Base-by-base conservation (phyloP, 2,329 filamentous ascomycete genomes). In the Pseudogymnoascus sp. region DNA sequence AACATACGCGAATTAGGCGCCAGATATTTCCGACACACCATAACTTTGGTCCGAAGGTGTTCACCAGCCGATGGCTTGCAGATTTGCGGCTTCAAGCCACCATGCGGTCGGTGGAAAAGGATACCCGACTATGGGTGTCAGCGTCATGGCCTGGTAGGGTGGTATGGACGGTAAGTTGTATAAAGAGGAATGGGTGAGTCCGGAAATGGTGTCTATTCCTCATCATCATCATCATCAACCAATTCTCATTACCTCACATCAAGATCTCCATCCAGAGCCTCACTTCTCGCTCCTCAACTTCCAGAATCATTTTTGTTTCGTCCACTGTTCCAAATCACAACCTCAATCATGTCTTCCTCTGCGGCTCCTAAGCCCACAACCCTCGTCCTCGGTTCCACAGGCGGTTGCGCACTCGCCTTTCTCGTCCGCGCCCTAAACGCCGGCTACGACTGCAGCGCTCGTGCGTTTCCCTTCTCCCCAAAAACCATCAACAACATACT, bases 341-440 rank as follows among this genome's bases (percentile, higher is more conserved):
- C 28, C 43, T 2, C 8, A 14, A 50, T 7, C 43, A 50, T 50
- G 43, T 2, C 43, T n/a, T 46, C 19, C 22, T n/a, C 41, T 12
- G 4, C 64, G 14, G 2, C 3, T n/a, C 24, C 64, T 28, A 62
- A 68, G 41, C 77, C 79, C 65, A 77, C 79, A 3, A 71, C 83
- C 62, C 76, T 79, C 50, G 82, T 85, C 74, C 76, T 84, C 61
- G 83, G 83, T 64, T 79, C 81, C 43, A 83, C 79, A 22, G 78
- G 77, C 35, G 82, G 82, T 59, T 76, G 75, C 65, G 81, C 78
- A 61, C 76, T 82, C 63, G 73, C 80, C 2, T 75, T 77, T 14
- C 78, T 85, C 41, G 75, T 75, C 24, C 74, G 75, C 41, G 73
- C 76, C 26, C 77, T 85, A 7, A 73, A 75, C 14, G 78, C 77